Conservation (phyloP, 495 filamentous ascomycete species). For the Usnea hakonensis region DNA sequence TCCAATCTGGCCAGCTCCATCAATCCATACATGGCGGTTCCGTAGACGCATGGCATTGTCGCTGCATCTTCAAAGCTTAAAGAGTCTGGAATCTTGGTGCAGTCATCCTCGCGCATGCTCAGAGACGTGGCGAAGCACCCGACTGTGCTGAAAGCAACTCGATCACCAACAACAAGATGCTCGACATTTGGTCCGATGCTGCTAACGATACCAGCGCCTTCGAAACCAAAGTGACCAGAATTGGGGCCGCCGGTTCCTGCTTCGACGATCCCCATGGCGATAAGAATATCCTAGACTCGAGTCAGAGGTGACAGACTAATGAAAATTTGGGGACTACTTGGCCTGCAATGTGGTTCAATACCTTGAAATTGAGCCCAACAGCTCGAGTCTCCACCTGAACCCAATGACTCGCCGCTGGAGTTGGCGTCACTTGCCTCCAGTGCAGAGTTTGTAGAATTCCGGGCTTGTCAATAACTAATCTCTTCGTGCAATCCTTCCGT, state of each 20-base stretch:
- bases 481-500: not conserved
- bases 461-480: slow-evolving; percentile 21
- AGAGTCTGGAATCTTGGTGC: slow-evolving; percentile 25
- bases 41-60: slow-evolving; percentile 25
- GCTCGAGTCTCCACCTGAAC: slow-evolving; percentile 28
- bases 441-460: slow-evolving; percentile 26
- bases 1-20: slow-evolving; percentile 20
- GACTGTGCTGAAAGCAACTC: slow-evolving; percentile 24
- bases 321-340: slow-evolving; percentile 16
- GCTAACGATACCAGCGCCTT: not conserved
- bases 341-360: slow-evolving; percentile 21
- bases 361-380: slow-evolving; percentile 38
- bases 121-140: slow-evolving; percentile 15
- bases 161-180: slow-evolving; percentile 32
- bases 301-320: no score
- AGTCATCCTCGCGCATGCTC: slow-evolving; percentile 8
- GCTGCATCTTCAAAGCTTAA: slow-evolving; percentile 31
- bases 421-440: slow-evolving; percentile 24
- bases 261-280: slow-evolving; percentile 35
- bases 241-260: not conserved
- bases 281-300: slow-evolving; percentile 32
- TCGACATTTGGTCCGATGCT: slow-evolving; percentile 32
- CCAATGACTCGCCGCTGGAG: slow-evolving; percentile 33
- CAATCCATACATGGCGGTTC: slow-evolving; percentile 27
- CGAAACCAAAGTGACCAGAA: no score